Percentiles rank a stretch among this genome's conserved stretches.
phyloP scores from a whole-genome alignment of 2,329 filamentous ascomycete species.

The Pestalotiopsis sp. region DNA sequence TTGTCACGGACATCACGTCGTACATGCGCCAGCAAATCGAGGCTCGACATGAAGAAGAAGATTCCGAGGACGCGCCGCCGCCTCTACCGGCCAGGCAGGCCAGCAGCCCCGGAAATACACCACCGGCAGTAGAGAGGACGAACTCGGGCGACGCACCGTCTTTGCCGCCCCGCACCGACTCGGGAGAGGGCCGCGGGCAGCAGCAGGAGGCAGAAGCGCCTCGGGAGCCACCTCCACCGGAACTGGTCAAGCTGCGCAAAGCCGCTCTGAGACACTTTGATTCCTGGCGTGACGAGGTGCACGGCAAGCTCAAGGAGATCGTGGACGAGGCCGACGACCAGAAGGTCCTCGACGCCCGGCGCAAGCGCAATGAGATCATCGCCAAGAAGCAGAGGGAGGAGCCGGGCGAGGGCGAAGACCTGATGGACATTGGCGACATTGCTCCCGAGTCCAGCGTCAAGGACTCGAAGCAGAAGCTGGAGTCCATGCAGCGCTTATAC shows the following conservation, averaged over 20 bases:
- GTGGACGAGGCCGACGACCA: constrained; percentile 52
- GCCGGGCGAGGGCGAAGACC: constrained; percentile 39
- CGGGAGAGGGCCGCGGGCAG: neutral
- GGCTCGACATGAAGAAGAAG: constrained; percentile 26
- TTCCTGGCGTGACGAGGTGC: constrained; percentile 74
- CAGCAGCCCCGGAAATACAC: neutral
- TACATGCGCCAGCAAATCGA: constrained; percentile 57
- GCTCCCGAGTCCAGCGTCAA: constrained; percentile 16
- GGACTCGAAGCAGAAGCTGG: constrained; percentile 32
- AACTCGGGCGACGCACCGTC: constrained; percentile 20
- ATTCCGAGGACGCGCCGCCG: constrained; percentile 25
- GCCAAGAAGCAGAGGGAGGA: constrained; percentile 37
- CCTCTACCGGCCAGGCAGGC: constrained; percentile 26
- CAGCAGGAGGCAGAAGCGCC: neutral
- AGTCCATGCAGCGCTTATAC: constrained; percentile 55
- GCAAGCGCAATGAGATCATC: constrained; percentile 45
- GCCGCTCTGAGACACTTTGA: constrained; percentile 72
- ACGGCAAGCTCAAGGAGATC: constrained; percentile 72
- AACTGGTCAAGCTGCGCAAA: constrained; percentile 40
- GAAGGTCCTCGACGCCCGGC: constrained; percentile 49
- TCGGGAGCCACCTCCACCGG: constrained; percentile 24
- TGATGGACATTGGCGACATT: constrained; percentile 43
- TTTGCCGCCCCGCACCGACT: constrained; percentile 21
- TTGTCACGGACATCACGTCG: constrained; percentile 54
- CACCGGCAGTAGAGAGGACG: constrained; percentile 1